Percentiles rank a stretch among this genome's conserved stretches.
Conservation (phyloP, 176 grass and related monocot genomes). For the Calamus simplicifolius region DNA sequence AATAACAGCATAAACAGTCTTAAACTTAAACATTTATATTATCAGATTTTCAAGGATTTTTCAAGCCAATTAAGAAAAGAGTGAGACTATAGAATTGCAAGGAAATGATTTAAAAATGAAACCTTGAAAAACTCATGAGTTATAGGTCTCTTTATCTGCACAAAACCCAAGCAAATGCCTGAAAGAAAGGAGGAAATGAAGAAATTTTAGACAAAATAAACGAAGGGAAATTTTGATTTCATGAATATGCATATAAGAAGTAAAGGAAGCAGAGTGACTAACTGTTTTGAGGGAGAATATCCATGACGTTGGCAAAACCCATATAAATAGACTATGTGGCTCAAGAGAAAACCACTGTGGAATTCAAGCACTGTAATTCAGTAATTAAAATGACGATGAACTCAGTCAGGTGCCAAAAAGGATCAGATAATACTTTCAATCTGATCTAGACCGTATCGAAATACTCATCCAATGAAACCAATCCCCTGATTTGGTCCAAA, state of each 20-base stretch:
- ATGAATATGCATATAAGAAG: background rate
- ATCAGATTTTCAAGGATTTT: no score
- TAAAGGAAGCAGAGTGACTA: background rate
- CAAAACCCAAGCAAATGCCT: slow-evolving; percentile 23
- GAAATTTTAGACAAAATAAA: background rate
- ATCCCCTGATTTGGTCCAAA: no score
- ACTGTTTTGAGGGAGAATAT: slow-evolving; percentile 19
- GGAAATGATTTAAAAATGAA: background rate
- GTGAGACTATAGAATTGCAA: background rate
- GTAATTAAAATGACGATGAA: no score
- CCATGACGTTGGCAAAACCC: slow-evolving; percentile 1
- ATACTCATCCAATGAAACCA: no score
- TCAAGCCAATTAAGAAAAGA: background rate
- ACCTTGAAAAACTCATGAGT: slow-evolving; percentile 16
- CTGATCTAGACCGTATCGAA: no score
- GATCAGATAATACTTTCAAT: no score
- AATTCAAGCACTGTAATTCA: no score
- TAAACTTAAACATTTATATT: no score
- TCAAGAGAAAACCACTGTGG: no score
- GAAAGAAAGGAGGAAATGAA: slow-evolving; percentile 2
- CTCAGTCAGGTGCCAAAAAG: no score
- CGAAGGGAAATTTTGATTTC: background rate
- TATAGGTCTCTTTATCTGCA: slow-evolving; percentile 17
- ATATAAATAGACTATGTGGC: no score
- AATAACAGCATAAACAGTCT: no score